These are phyloP conservation scores for Candida manassasensis DNA, from an alignment of 805 yeast genomes.

Conservation along the genomic window DNA sequence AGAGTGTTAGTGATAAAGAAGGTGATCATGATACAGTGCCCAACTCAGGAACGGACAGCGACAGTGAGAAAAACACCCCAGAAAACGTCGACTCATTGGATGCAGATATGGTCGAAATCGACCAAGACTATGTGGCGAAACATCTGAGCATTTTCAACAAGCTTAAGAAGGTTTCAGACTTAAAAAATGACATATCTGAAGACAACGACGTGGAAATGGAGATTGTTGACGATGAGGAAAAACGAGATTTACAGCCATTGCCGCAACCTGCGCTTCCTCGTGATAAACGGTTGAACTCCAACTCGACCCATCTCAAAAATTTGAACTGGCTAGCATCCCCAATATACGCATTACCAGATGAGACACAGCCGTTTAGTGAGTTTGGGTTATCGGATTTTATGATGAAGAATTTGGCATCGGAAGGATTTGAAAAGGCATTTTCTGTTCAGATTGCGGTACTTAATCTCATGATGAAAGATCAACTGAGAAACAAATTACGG, in stretches of 20 bases:
- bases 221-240: conserved; percentile 16
- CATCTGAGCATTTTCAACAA: conserved; percentile 50
- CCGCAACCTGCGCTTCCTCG: conserved; percentile 78
- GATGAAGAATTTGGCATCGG: conserved; percentile 41
- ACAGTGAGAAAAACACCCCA: conserved; percentile 4
- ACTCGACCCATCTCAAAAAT: conserved; percentile 24
- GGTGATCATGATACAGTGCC: conserved; percentile 7
- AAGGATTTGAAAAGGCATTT: conserved; percentile 56
- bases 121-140: conserved; percentile 25
- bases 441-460: conserved; percentile 73
- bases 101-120: conserved; percentile 5
- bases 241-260: conserved; percentile 55
- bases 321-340: conserved; percentile 70
- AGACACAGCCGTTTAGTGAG: conserved; percentile 43
- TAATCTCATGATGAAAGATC: conserved; percentile 45
- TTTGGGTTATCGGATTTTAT: conserved; percentile 43
- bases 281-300: conserved; percentile 37
- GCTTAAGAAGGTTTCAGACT: conserved; percentile 30
- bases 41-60: conserved; percentile 16
- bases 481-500: conserved; percentile 31
- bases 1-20: conserved; percentile 11
- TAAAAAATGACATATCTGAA: conserved; percentile 7
- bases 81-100: conserved; percentile 6
- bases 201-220: conserved; percentile 14
- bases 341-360: conserved; percentile 45